Evolutionary conservation across 139 green algal genomes (phyloP), one percentile per base, ranked within the genome.

Genomic region (Edaphochlamys debaryana): DNA sequence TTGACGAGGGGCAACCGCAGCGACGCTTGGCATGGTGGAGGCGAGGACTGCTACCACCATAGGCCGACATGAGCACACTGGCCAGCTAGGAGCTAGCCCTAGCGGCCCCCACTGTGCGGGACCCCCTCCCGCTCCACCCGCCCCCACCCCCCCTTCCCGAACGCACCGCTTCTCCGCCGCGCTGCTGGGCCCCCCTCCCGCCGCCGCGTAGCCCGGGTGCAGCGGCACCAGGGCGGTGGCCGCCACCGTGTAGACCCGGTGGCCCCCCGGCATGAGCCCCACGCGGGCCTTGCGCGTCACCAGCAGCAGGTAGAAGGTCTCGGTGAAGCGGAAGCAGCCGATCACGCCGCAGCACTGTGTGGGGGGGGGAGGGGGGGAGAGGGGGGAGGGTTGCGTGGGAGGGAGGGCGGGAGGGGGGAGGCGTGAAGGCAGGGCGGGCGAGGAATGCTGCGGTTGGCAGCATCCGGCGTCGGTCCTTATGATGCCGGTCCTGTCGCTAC

Each of bases 231-330:
- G 85, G 4, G 89, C 85, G 11, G 94, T 97, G 41, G 92, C 88
- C 17, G 90, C 90, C 40, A 99, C 93, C 56, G 92, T 87, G 79
- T 97, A 98, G 69, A 99, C 91, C 56, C n/a, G 56, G 80, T 98
- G 94, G 38, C 94, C 93, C 92, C 94, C 95, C 42, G 89, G 93
- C 42, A 99, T 87, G 58, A 42, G 89, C 19, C 96, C 96, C 48
- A 97, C 84, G 27, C 89, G 84, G 3, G 92, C 80, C 37, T 90
- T 84, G 40, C 93, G 89, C 0, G 95, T 98, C 42, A 98, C 83
- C 58, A 99, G 83, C 71, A 99, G 90, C 72, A 99, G 87, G 86
- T 99, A 99, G 88, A 95, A 95, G 9, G 89, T 87, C 72, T 95
- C 92, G 32, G 96, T 91, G 78, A 98, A 95, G 30, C 86, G 82